Evolutionary conservation across 768 basidiomycete genomes (phyloP).

Genomic region (Naematelia aurantialba): DNA sequence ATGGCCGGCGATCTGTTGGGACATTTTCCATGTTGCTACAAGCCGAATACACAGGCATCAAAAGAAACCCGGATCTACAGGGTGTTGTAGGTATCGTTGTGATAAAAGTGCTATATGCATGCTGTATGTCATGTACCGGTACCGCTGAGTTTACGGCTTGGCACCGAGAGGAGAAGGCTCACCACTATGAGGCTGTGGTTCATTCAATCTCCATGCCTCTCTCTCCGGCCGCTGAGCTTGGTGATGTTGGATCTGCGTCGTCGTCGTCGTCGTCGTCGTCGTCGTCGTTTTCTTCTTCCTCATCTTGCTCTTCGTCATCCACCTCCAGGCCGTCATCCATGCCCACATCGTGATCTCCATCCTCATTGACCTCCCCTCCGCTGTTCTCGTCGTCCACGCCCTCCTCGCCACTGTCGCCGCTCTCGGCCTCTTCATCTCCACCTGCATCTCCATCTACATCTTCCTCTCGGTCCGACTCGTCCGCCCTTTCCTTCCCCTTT

Average conservation of each 20-base stretch:
- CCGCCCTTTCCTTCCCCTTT: neutral
- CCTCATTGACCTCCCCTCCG: constrained; percentile 11
- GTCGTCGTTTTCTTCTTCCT: constrained; percentile 5
- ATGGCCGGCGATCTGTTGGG: neutral
- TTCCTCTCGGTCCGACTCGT: neutral
- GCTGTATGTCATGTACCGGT: neutral
- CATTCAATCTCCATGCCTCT: neutral
- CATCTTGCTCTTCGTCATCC: neutral
- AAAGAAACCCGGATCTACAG: neutral
- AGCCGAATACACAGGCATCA: neutral
- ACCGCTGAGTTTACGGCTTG: no score
- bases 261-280: constrained; percentile 11
- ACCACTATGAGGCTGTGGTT: neutral
- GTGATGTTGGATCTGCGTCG: no score
- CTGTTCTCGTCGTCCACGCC: neutral
- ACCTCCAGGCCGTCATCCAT: neutral
- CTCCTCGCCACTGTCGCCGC: neutral
- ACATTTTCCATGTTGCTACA: neutral
- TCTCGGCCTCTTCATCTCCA: neutral
- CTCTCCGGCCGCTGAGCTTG: no score
- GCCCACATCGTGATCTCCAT: neutral
- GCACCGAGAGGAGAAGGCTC: no score
- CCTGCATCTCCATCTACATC: neutral
- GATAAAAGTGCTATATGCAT: neutral
- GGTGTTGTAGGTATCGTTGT: neutral